Conservation (phyloP, 2,329 filamentous ascomycete species). For the Diaporthe vexans region DNA sequence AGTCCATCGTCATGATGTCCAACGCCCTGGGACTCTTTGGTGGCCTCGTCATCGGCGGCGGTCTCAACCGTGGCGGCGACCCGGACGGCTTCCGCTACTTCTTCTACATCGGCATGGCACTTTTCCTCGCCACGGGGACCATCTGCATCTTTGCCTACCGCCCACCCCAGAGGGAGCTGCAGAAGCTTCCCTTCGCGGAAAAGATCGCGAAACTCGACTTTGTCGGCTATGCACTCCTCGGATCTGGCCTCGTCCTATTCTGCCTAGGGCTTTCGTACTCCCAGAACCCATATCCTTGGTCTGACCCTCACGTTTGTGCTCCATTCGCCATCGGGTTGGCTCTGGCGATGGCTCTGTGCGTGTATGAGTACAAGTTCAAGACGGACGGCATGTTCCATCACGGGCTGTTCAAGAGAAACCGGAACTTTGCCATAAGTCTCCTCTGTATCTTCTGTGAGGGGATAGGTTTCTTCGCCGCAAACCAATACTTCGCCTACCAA, state of each 20-base stretch:
- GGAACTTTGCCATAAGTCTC: constrained; percentile 55
- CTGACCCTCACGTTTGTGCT: constrained; percentile 52
- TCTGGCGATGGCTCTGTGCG: constrained; percentile 46
- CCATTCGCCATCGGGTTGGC: constrained; percentile 53
- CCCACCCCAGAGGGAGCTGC: constrained; percentile 49
- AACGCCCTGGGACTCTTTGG: constrained; percentile 49
- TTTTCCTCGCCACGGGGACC: constrained; percentile 48
- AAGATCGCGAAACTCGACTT: constrained; percentile 56
- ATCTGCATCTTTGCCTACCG: constrained; percentile 52
- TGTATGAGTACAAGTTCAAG: constrained; percentile 54
- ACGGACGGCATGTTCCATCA: constrained; percentile 59
- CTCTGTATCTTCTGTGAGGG: constrained; percentile 55
- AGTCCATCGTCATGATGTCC: constrained; percentile 51
- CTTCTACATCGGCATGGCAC: constrained; percentile 52
- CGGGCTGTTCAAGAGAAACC: constrained; percentile 51
- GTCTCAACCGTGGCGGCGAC: constrained; percentile 50
- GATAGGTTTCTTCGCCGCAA: constrained; percentile 56
- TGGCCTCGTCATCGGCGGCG: constrained; percentile 53
- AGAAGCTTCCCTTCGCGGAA: constrained; percentile 48
- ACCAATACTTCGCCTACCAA: constrained; percentile 59
- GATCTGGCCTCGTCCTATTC: constrained; percentile 54
- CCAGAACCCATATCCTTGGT: constrained; percentile 56
- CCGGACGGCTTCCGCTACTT: constrained; percentile 53
- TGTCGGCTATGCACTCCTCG: constrained; percentile 54
- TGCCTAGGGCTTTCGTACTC: constrained; percentile 54